These are phyloP conservation scores for Fusarium praegraminearum DNA, from an alignment of 2,329 filamentous ascomycete genomes.

Conservation along the genomic window DNA sequence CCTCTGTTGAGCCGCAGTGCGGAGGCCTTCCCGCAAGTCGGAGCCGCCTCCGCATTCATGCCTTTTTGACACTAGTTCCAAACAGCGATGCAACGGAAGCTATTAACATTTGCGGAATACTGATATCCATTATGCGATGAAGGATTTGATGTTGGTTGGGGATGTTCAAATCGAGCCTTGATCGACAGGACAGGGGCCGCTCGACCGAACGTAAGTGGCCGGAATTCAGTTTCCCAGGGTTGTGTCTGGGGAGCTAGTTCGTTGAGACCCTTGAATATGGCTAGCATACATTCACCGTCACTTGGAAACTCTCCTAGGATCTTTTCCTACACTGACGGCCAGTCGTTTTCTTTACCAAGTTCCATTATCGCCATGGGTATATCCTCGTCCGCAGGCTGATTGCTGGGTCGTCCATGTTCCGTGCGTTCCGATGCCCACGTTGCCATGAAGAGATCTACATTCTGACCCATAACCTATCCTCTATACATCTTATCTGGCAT, in stretches of 20 bases:
- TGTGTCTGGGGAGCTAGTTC: background rate
- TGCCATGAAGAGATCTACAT: background rate
- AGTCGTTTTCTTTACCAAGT: background rate
- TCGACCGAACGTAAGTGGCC: conserved; percentile 4
- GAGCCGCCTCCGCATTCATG: conserved; percentile 20
- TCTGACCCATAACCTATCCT: background rate
- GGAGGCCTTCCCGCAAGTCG: conserved; percentile 24
- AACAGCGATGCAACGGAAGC: background rate
- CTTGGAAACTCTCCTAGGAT: background rate
- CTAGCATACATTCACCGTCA: background rate
- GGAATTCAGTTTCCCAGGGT: background rate
- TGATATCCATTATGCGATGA: background rate
- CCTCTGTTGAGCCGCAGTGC: conserved; percentile 11
- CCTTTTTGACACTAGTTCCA: background rate
- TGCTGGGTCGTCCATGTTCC: background rate
- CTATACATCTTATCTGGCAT: background rate
- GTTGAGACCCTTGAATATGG: background rate
- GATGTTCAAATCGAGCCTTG: background rate
- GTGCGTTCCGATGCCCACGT: background rate
- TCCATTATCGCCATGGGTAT: no score
- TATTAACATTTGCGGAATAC: no score
- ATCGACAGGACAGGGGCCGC: background rate
- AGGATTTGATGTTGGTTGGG: background rate
- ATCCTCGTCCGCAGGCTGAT: background rate
- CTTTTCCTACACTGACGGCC: background rate